phyloP scores from a whole-genome alignment of 768 basidiomycete genomes.

The Lactarius hengduanensis region DNA sequence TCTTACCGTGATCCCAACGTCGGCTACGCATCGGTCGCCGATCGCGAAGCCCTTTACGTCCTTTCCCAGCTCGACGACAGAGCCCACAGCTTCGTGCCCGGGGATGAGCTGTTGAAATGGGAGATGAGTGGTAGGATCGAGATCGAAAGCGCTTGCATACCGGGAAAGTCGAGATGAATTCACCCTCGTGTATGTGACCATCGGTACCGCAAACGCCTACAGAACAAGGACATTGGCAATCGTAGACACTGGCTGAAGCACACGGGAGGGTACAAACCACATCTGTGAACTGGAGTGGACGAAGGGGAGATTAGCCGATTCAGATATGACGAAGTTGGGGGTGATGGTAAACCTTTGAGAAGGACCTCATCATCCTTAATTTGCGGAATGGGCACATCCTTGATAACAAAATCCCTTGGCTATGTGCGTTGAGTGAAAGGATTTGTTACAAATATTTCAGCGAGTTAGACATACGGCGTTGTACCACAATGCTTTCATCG shows the following conservation, averaged over 20 bases:
- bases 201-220: constrained; percentile 70
- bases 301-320: background rate
- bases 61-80: constrained; percentile 70
- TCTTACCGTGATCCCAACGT: constrained; percentile 69
- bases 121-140: background rate
- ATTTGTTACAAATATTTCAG: constrained; percentile 5
- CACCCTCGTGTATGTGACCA: constrained; percentile 58
- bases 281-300: constrained; percentile 30
- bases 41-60: constrained; percentile 72
- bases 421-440: constrained; percentile 34
- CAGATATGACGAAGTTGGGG: background rate
- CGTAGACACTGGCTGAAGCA: background rate
- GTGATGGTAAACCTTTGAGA: constrained; percentile 54
- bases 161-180: constrained; percentile 71
- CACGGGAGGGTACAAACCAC: constrained; percentile 28
- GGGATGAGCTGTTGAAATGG: constrained; percentile 55
- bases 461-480: constrained; percentile 45
- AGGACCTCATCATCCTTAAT: constrained; percentile 69
- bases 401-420: constrained; percentile 67
- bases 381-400: constrained; percentile 63
- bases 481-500: constrained; percentile 78
- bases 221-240: constrained; percentile 9
- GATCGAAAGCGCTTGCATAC: constrained; percentile 38
- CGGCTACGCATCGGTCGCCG: constrained; percentile 84
- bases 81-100: constrained; percentile 74